Percentiles rank a stretch among this genome's conserved stretches.
These are phyloP conservation scores for Brassica napus DNA, from an alignment of 345 rosid species.

Conservation along the genomic window DNA sequence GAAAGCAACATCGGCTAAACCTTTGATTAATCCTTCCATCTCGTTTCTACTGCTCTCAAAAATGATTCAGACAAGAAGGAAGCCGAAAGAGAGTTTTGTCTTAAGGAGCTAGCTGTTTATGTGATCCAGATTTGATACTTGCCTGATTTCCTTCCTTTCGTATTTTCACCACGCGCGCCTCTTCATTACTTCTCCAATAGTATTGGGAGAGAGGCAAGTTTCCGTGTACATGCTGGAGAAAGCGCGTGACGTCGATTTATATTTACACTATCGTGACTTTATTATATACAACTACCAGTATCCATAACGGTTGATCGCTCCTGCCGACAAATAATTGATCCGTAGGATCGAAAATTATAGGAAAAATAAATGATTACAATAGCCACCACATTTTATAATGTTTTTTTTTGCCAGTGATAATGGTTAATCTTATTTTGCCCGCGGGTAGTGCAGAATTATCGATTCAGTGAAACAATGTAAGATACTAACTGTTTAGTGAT, in stretches of 20 bases:
- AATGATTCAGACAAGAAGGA: not conserved
- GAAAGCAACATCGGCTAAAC: constrained; percentile 60
- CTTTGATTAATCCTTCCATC: constrained; percentile 83
- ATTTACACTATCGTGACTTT: not conserved
- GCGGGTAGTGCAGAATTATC: too few species aligned
- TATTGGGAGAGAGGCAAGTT: not conserved
- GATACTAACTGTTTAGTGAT: too few species aligned
- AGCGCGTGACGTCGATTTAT: constrained; percentile 10
- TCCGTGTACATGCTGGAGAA: not conserved
- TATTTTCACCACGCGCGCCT: constrained; percentile 20
- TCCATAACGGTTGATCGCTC: constrained; percentile 9
- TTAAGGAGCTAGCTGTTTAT: not conserved
- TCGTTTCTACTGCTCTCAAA: not conserved
- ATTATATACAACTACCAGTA: not conserved
- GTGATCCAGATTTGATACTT: constrained; percentile 31
- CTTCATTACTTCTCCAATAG: not conserved
- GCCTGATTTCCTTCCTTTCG: constrained; percentile 11
- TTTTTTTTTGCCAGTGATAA: too few species aligned
- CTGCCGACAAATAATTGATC: not conserved
- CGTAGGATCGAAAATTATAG: not conserved
- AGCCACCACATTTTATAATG: not conserved
- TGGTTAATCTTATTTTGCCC: too few species aligned
- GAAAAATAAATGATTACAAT: too few species aligned
- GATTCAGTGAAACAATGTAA: too few species aligned
- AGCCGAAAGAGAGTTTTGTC: not conserved